Evolutionary conservation across 495 filamentous ascomycete species (phyloP).

Genomic region (Hapsidospora chrysogenum): DNA sequence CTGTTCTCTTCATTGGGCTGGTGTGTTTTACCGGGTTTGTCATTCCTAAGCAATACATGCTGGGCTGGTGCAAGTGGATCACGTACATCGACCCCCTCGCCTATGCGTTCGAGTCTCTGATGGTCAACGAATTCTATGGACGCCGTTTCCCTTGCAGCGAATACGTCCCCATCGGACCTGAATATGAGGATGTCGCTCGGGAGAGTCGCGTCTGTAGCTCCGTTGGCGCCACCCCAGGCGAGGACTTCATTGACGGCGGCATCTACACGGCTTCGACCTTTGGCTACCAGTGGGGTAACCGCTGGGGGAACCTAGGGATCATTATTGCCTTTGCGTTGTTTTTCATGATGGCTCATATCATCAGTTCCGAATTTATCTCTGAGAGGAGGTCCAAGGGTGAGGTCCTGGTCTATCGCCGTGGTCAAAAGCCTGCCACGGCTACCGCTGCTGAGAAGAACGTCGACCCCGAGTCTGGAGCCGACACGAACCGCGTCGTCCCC

Average conservation of each 20-base stretch:
- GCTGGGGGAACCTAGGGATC: constrained; percentile 74
- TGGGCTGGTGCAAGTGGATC: constrained; percentile 66
- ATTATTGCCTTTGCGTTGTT: constrained; percentile 51
- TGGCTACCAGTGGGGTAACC: constrained; percentile 42
- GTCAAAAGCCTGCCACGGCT: constrained; percentile 36
- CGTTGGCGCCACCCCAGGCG: constrained; percentile 35
- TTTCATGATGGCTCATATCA: no score
- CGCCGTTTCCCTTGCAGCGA: constrained; percentile 29
- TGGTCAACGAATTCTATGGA: constrained; percentile 52
- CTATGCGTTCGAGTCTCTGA: constrained; percentile 54
- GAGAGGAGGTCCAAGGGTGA: constrained; percentile 64
- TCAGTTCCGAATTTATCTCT: constrained; percentile 56
- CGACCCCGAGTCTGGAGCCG: constrained; percentile 33
- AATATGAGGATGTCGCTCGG: constrained; percentile 31
- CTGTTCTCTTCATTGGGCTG: constrained; percentile 53
- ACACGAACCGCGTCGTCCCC: no score
- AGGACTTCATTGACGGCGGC: constrained; percentile 35
- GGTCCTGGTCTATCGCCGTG: constrained; percentile 62
- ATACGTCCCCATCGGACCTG: constrained; percentile 40
- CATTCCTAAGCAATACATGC: constrained; percentile 52
- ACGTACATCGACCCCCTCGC: constrained; percentile 59
- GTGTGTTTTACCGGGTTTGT: constrained; percentile 67
- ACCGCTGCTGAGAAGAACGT: constrained; percentile 27
- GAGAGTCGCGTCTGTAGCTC: constrained; percentile 43
- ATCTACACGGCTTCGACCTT: constrained; percentile 39